Evolutionary conservation across 2,329 filamentous ascomycete genomes (phyloP).

Genomic region (Dothistroma pini): DNA sequence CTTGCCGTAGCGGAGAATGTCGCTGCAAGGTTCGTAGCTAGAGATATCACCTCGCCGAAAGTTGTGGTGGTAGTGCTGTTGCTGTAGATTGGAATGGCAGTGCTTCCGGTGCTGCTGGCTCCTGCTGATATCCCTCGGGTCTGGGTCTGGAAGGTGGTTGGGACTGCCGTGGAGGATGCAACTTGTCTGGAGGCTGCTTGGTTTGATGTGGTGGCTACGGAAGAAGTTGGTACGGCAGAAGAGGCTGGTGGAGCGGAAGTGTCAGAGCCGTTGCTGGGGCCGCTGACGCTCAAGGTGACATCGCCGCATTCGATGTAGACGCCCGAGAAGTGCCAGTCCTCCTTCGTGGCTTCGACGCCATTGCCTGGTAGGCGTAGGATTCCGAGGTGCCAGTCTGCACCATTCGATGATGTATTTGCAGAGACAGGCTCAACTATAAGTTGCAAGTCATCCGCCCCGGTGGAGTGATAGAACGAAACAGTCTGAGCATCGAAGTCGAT

Average conservation of each 20-base stretch:
- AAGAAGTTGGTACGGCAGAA: not conserved
- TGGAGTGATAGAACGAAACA: conserved; percentile 68
- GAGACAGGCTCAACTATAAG: conserved; percentile 59
- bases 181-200: not conserved
- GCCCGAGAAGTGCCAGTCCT: conserved; percentile 70
- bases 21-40: not conserved
- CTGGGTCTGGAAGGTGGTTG: conserved; percentile 5
- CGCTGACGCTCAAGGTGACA: conserved; percentile 28
- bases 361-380: conserved; percentile 60
- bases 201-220: not conserved
- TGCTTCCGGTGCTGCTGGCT: not conserved
- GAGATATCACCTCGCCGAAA: not conserved
- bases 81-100: not conserved
- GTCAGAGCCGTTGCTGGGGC: conserved; percentile 15
- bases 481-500: conserved; percentile 63
- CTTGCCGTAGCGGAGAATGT: not conserved
- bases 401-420: conserved; percentile 58
- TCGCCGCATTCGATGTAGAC: conserved; percentile 65
- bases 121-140: not conserved
- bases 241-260: conserved; percentile 7
- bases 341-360: conserved; percentile 49
- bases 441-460: conserved; percentile 54
- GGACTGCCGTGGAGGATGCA: not conserved
- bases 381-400: conserved; percentile 69
- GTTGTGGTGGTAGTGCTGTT: not conserved